Evolutionary conservation across 352 stramenopile genomes (phyloP), one percentile per base, ranked within the genome.

Genomic region (Globisporangium yorkense): DNA sequence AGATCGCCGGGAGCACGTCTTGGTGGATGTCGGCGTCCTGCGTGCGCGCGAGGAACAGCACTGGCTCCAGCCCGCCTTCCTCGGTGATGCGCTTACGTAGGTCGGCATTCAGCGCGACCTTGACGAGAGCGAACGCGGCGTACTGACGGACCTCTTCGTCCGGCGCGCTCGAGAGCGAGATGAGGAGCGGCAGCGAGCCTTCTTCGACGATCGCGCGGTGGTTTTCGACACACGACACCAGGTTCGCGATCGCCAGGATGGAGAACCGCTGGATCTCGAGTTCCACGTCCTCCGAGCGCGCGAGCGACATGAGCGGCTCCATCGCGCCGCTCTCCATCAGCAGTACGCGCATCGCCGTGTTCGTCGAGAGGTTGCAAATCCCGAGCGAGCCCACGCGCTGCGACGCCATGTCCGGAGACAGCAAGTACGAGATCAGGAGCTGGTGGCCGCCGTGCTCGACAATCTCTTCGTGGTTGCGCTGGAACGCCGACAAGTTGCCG

Each of bases 101-200:
- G 61, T 98, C 89, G 1, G 90, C 88, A 60, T 99, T 99, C 27
- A 97, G 70, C 1, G 92, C 90, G n/a, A 99, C 84, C 55, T 98
- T 97, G 12, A 97, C 92, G 13, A 98, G 72, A 29, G 95, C 93
- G 58, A 97, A 98, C 1, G 96, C 94, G 41, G 96, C 94, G 71
- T 98, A 98, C 63, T 98, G 94, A 1, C 94, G 82, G 50, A 98
- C 88, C 57, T 98, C 84, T 54, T 96, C 75, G 52, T 99, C 95
- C 1, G 88, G 84, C 4, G 96, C 96, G 62, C 94, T 98, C 3
- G 89, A 98, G 8, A 98, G 82, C 4, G 91, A 98, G 50, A 98
- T 97, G 2, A 99, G 77, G 54, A 98, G 70, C 10, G 92, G 84
- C 29, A 99, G 68, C 37, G 96, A 97, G 6, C 92, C 93, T 81